Evolutionary conservation across 2,329 filamentous ascomycete species (phyloP).

Genomic region (Trichoderma atrobrunneum): DNA sequence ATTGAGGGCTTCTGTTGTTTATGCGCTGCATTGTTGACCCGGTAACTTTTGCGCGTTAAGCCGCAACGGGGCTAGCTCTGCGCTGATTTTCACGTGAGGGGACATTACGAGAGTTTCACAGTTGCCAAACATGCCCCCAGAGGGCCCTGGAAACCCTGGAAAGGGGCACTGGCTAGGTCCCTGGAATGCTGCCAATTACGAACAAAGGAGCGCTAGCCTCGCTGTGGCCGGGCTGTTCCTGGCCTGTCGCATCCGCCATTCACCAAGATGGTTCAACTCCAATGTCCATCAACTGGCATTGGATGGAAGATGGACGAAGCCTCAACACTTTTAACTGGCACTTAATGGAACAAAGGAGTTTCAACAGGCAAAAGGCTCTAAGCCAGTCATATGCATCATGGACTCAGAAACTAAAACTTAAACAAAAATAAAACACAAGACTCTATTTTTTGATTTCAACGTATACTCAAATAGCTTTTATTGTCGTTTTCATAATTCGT

Average conservation of each 20-base stretch:
- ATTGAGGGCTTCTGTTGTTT: slow-evolving; percentile 7
- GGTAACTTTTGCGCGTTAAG: slow-evolving; percentile 2
- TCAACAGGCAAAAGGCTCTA: neutral
- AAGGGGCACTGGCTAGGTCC: neutral
- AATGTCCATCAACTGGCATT: neutral
- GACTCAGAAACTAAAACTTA: neutral
- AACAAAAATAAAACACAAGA: neutral
- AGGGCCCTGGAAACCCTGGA: neutral
- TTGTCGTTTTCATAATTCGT: slow-evolving; percentile 41
- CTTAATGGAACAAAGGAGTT: neutral
- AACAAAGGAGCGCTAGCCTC: neutral
- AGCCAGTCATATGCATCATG: neutral
- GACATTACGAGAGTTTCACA: slow-evolving; percentile 12
- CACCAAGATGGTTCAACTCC: neutral
- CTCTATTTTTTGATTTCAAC: neutral
- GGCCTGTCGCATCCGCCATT: slow-evolving; percentile 1
- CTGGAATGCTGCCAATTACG: neutral
- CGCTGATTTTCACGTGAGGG: slow-evolving; percentile 15
- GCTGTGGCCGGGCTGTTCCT: neutral
- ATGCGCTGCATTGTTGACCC: slow-evolving; percentile 15
- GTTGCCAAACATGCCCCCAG: neutral
- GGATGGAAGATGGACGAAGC: neutral
- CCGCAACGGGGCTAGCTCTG: neutral
- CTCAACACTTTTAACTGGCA: neutral
- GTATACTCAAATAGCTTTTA: slow-evolving; percentile 36